Evolutionary conservation across 768 basidiomycete genomes (phyloP).

Genomic region (Cantharellus cinnabarinus): DNA sequence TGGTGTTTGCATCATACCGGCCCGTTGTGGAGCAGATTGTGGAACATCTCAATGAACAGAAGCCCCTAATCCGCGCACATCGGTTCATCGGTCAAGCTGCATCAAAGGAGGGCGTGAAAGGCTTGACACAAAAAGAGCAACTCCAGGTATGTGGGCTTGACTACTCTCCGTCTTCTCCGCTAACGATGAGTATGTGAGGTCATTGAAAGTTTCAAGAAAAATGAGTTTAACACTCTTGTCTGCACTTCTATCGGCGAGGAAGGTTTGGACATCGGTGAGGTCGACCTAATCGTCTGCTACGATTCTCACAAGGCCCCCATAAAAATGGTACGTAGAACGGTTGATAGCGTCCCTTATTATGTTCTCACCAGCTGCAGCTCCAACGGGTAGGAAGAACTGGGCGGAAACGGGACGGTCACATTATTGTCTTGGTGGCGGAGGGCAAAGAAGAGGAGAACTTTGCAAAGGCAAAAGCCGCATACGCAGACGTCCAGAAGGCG

Average conservation of each 20-base stretch:
- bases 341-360: neutral
- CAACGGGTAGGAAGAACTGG: conserved; percentile 94
- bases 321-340: conserved; percentile 51
- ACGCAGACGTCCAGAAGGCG: conserved; percentile 72
- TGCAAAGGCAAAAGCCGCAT: conserved; percentile 66
- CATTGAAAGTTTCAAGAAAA: conserved; percentile 69
- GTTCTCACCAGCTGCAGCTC: conserved; percentile 29
- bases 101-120: conserved; percentile 70
- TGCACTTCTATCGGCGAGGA: conserved; percentile 97
- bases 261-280: conserved; percentile 93
- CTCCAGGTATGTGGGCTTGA: conserved; percentile 36
- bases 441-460: conserved; percentile 81
- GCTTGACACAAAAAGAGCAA: conserved; percentile 81
- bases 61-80: conserved; percentile 59
- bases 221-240: conserved; percentile 79
- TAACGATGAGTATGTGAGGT: conserved; percentile 26
- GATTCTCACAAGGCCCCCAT: conserved; percentile 93
- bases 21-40: conserved; percentile 86
- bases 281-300: conserved; percentile 90
- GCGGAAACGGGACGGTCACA: conserved; percentile 68
- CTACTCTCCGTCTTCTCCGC: neutral
- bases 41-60: conserved; percentile 49
- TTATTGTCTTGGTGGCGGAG: conserved; percentile 84
- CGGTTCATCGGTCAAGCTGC: conserved; percentile 82
- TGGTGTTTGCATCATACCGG: conserved; percentile 88